Conservation (phyloP, 345 rosid genomes). For the Gossypium thurberi region DNA sequence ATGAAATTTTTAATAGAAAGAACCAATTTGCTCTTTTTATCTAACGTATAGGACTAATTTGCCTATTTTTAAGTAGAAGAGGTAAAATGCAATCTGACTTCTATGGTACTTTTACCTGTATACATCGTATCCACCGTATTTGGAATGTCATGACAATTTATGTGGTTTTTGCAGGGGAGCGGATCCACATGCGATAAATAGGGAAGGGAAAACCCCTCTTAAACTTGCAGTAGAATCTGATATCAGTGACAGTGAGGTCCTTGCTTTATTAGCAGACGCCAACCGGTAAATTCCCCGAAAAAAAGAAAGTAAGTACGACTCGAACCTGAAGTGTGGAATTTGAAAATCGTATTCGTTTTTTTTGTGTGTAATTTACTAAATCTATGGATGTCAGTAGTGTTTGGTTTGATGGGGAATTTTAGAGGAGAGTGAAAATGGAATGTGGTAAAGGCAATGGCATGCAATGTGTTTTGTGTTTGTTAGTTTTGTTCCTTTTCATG, state of each 20-base stretch:
- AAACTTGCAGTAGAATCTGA: constrained; percentile 53
- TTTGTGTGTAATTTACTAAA: neutral
- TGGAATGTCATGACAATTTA: neutral
- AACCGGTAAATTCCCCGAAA: constrained; percentile 31
- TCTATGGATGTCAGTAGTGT: constrained; percentile 7
- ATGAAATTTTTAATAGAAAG: too few relatives aligned
- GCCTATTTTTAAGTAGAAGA: too few relatives aligned
- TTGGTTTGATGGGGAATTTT: neutral
- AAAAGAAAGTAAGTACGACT: neutral
- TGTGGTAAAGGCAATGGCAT: too few relatives aligned
- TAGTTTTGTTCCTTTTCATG: too few relatives aligned
- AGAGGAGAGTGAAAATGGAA: neutral
- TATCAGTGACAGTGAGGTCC: constrained; percentile 54
- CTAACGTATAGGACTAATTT: too few relatives aligned
- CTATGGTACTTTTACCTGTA: too few relatives aligned
- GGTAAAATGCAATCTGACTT: too few relatives aligned
- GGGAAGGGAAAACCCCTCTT: constrained; percentile 59
- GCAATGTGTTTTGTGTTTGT: too few relatives aligned
- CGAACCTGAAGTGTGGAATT: constrained; percentile 19
- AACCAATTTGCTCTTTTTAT: too few relatives aligned
- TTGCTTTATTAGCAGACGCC: constrained; percentile 54
- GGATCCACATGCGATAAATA: constrained; percentile 52
- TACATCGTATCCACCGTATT: neutral
- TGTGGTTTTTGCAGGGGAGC: constrained; percentile 65
- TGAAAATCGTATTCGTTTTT: neutral